Percentiles rank a stretch among this genome's conserved stretches.
These are phyloP conservation scores for Lodderomyces margitis DNA, from an alignment of 1,139 yeast species.

Conservation along the genomic window DNA sequence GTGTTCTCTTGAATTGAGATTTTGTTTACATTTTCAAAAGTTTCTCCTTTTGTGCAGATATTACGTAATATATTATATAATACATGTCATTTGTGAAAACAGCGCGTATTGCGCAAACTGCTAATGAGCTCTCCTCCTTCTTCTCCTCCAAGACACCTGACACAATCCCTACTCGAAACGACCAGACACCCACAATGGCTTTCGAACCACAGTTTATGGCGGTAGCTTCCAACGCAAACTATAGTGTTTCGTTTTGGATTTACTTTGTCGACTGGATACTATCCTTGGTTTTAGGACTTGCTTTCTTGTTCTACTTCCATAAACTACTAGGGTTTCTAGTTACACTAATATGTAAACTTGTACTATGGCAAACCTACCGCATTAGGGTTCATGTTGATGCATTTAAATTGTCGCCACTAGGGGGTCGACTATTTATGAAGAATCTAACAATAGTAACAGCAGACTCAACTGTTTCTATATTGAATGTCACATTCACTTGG, in stretches of 20 bases:
- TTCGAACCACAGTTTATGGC: constrained; percentile 25
- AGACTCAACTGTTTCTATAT: constrained; percentile 66
- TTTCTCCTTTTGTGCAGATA: not conserved
- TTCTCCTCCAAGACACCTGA: too few relatives aligned
- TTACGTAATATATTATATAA: constrained; percentile 1
- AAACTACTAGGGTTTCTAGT: constrained; percentile 66
- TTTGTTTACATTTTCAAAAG: not conserved
- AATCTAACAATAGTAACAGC: constrained; percentile 69
- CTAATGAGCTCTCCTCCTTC: too few relatives aligned
- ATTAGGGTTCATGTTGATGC: constrained; percentile 68
- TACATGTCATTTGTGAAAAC: not conserved
- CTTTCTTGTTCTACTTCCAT: constrained; percentile 73
- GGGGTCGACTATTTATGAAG: constrained; percentile 78
- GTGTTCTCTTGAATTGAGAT: not conserved
- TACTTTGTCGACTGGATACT: constrained; percentile 82
- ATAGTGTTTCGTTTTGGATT: constrained; percentile 65
- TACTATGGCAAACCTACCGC: constrained; percentile 62
- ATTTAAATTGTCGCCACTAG: constrained; percentile 69
- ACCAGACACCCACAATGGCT: constrained; percentile 5
- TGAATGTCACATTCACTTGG: constrained; percentile 82
- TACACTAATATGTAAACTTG: constrained; percentile 48
- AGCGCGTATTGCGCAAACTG: not conserved
- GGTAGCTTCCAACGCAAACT: constrained; percentile 16
- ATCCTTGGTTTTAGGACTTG: constrained; percentile 58
- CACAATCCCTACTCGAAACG: not conserved